Conservation (phyloP, 1,284 basidiomycete species). For the Ganoderma sp. region DNA sequence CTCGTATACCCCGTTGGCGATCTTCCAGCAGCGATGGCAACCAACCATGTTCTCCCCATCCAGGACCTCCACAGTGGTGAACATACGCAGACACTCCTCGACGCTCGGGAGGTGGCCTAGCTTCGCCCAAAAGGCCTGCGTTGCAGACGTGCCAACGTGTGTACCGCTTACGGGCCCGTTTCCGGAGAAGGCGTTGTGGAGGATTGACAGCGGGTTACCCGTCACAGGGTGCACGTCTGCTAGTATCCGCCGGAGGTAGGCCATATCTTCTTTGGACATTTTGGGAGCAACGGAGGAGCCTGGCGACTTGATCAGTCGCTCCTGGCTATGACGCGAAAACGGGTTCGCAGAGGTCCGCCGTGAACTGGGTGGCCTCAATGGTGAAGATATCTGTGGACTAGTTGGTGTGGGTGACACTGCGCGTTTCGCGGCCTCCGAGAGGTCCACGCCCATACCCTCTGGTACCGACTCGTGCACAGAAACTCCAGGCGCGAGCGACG, state of each 20-base stretch:
- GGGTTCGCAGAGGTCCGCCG: constrained; percentile 26
- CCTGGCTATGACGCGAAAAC: constrained; percentile 25
- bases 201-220: constrained; percentile 51
- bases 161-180: constrained; percentile 6
- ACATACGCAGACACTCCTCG: constrained; percentile 81
- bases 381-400: constrained; percentile 17
- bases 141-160: constrained; percentile 29
- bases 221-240: constrained; percentile 57
- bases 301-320: constrained; percentile 18
- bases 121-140: constrained; percentile 54
- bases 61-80: constrained; percentile 89
- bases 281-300: constrained; percentile 56
- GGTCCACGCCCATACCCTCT: constrained; percentile 27
- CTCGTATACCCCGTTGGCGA: constrained; percentile 67
- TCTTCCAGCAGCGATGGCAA: constrained; percentile 92
- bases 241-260: constrained; percentile 68
- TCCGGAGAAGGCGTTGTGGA: constrained; percentile 42
- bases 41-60: constrained; percentile 95
- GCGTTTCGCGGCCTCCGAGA: constrained; percentile 18
- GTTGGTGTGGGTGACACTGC: constrained; percentile 15
- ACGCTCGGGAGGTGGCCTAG: constrained; percentile 59
- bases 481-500: constrained; percentile 20
- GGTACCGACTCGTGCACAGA: constrained; percentile 26
- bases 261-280: constrained; percentile 58
- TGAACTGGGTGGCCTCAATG: constrained; percentile 19